phyloP scores from a whole-genome alignment of 208 protist genomes.

The Sergeia podlipaevii region DNA sequence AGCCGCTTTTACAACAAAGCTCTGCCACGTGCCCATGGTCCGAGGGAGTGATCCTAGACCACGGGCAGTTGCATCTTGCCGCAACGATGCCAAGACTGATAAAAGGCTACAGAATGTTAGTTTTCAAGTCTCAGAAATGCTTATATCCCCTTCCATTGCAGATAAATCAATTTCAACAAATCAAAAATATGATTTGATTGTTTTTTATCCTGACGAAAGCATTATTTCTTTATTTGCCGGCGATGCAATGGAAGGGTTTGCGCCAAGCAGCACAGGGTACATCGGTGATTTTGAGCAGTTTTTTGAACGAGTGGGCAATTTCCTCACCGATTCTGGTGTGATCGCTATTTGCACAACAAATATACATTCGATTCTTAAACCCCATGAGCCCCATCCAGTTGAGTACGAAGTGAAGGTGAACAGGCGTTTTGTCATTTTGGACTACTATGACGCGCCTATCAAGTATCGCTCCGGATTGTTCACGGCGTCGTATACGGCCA shows the following conservation, averaged over 20 bases:
- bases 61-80: constrained; percentile 39
- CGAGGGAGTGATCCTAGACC: constrained; percentile 68
- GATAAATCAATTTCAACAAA: neutral
- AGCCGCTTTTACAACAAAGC: constrained; percentile 41
- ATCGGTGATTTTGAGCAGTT: constrained; percentile 74
- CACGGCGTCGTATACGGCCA: too few species aligned
- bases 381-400: constrained; percentile 64
- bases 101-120: constrained; percentile 46
- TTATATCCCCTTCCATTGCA: constrained; percentile 25
- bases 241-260: constrained; percentile 33
- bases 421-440: constrained; percentile 83
- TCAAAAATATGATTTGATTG: constrained; percentile 63
- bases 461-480: constrained; percentile 16
- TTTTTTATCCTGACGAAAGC: constrained; percentile 78
- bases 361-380: constrained; percentile 59
- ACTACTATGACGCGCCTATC: constrained; percentile 87
- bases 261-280: constrained; percentile 49
- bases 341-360: constrained; percentile 83
- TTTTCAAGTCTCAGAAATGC: constrained; percentile 75
- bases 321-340: constrained; percentile 73
- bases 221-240: constrained; percentile 33
- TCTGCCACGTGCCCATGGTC: constrained; percentile 76
- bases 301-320: constrained; percentile 61
- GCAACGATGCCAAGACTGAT: constrained; percentile 39
- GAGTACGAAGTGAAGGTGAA: constrained; percentile 90